Conservation (phyloP, 2,329 filamentous ascomycete genomes). For the Cryphonectria naterciae region DNA sequence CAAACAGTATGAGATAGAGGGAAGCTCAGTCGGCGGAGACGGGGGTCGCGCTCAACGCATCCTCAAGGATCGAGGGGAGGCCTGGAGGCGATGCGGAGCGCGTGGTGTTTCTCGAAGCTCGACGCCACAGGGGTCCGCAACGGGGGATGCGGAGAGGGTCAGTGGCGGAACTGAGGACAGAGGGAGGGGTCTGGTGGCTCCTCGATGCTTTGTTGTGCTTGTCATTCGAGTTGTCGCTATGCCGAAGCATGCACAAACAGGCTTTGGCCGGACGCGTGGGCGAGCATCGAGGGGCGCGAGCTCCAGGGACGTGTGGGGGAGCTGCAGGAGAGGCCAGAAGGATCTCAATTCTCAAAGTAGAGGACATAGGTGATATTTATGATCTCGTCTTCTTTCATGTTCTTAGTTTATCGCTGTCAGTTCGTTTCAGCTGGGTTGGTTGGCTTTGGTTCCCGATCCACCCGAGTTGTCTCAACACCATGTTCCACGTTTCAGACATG, state of each 20-base stretch:
- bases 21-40: conserved; percentile 20
- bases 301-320: conserved; percentile 8
- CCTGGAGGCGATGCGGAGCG: conserved; percentile 18
- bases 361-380: neutral
- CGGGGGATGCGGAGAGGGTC: conserved; percentile 16
- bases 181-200: neutral
- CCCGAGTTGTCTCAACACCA: conserved; percentile 9
- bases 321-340: conserved; percentile 1
- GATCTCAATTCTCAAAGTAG: neutral
- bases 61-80: neutral
- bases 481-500: conserved; percentile 18
- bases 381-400: neutral
- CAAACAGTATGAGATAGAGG: neutral
- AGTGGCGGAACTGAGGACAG: conserved; percentile 25
- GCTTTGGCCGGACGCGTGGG: neutral
- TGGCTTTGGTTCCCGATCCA: conserved; percentile 8
- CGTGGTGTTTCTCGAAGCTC: conserved; percentile 20
- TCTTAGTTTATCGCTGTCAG: neutral
- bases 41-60: conserved; percentile 23
- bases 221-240: neutral
- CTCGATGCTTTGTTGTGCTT: conserved; percentile 4
- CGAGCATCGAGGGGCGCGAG: conserved; percentile 9
- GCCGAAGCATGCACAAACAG: neutral
- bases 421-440: neutral
- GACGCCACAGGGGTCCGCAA: conserved; percentile 17